A percentile compares a stretch with the other conserved stretches of the same genome.
Conservation (phyloP, 2,329 filamentous ascomycete species). For the Exophiala sideris region DNA sequence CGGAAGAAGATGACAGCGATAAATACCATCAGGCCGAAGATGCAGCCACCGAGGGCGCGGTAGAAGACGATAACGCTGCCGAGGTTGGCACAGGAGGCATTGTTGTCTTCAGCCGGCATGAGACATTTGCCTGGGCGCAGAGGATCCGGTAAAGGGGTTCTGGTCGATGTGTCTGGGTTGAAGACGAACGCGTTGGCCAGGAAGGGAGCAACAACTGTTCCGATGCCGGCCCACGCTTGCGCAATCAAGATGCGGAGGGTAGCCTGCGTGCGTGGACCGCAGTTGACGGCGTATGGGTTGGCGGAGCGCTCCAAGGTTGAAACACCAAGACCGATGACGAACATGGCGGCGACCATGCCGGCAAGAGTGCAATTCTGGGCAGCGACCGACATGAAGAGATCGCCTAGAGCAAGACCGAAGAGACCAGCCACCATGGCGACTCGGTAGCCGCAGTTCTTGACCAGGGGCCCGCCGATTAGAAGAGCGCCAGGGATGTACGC, state of each 20-base stretch:
- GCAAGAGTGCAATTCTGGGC: slow-evolving; percentile 19
- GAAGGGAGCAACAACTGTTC: slow-evolving; percentile 69
- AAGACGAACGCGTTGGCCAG: slow-evolving; percentile 65
- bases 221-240: slow-evolving; percentile 73
- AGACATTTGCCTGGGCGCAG: slow-evolving; percentile 19
- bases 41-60: slow-evolving; percentile 69
- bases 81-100: slow-evolving; percentile 47
- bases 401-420: slow-evolving; percentile 66
- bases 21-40: slow-evolving; percentile 60
- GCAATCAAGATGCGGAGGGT: slow-evolving; percentile 75
- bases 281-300: slow-evolving; percentile 72
- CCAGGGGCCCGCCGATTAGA: slow-evolving; percentile 24
- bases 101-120: slow-evolving; percentile 46
- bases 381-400: slow-evolving; percentile 55
- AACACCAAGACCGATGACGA: slow-evolving; percentile 70
- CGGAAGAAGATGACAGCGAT: slow-evolving; percentile 50
- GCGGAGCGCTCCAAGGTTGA: slow-evolving; percentile 73
- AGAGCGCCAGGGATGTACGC: slow-evolving; percentile 26
- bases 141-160: slow-evolving; percentile 15
- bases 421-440: slow-evolving; percentile 74
- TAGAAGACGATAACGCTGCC: slow-evolving; percentile 74
- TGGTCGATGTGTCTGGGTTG: slow-evolving; percentile 34
- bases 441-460: slow-evolving; percentile 42
- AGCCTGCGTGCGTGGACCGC: slow-evolving; percentile 69
- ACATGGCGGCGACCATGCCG: slow-evolving; percentile 44